Evolutionary conservation across 805 yeast species (phyloP).

Genomic region (Scheffersomyces lignosus): DNA sequence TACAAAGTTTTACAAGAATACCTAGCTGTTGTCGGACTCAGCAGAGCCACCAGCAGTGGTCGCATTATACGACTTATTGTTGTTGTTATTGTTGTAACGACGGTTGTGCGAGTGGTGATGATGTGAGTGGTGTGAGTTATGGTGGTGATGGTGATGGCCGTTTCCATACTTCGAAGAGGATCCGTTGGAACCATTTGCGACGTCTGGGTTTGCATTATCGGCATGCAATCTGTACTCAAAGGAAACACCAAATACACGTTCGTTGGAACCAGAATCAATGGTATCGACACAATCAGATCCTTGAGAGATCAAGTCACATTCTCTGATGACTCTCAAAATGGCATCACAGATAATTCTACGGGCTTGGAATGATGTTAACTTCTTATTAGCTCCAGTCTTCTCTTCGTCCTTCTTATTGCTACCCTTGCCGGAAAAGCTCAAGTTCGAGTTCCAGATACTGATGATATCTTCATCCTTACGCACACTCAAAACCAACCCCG

Average conservation of each 20-base stretch:
- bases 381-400: constrained; percentile 22
- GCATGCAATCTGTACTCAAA: constrained; percentile 50
- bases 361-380: constrained; percentile 44
- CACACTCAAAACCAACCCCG: constrained; percentile 60
- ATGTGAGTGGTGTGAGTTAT: constrained; percentile 1
- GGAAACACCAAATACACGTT: constrained; percentile 45
- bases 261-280: constrained; percentile 34
- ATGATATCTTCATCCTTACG: constrained; percentile 60
- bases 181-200: neutral
- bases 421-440: constrained; percentile 28
- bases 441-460: constrained; percentile 61
- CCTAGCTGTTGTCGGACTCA: neutral
- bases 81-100: constrained; percentile 3
- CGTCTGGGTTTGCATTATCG: constrained; percentile 25
- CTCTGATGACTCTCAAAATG: constrained; percentile 45
- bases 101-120: constrained; percentile 6
- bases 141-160: constrained; percentile 4
- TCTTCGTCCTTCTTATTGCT: constrained; percentile 23
- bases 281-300: constrained; percentile 35
- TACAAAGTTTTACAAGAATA: neutral
- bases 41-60: neutral
- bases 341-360: constrained; percentile 48
- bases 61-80: neutral
- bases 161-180: constrained; percentile 4
- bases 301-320: constrained; percentile 44